phyloP scores from a whole-genome alignment of 2,329 filamentous ascomycete genomes.

The Ascochyta viciae-villosae region DNA sequence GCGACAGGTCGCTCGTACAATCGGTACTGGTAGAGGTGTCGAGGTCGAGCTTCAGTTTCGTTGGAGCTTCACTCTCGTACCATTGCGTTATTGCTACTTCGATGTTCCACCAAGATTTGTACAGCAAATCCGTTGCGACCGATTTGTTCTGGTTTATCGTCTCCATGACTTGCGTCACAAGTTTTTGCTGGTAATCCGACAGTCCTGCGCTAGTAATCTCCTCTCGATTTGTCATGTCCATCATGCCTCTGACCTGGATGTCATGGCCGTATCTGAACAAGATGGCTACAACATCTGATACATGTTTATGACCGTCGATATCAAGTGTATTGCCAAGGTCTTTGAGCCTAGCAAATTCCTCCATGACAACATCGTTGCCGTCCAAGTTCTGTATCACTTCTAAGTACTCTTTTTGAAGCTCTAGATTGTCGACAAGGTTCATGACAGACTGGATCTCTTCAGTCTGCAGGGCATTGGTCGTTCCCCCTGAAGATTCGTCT shows the following conservation, averaged over 20 bases:
- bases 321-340: neutral
- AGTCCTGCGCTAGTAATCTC: neutral
- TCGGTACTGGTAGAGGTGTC: neutral
- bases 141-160: neutral
- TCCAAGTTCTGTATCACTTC: neutral
- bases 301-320: neutral
- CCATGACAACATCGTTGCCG: neutral
- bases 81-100: neutral
- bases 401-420: neutral
- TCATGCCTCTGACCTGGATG: neutral
- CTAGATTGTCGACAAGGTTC: neutral
- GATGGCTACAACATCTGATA: neutral
- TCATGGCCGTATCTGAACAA: neutral
- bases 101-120: neutral
- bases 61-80: neutral
- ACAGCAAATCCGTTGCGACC: neutral
- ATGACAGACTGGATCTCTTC: neutral
- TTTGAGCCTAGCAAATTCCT: neutral
- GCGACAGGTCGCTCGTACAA: neutral
- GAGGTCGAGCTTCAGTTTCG: neutral
- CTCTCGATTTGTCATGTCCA: neutral
- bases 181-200: neutral
- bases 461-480: neutral
- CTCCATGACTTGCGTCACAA: neutral
- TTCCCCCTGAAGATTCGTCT: neutral